A percentile compares a stretch with the other conserved stretches of the same genome.
phyloP scores from a whole-genome alignment of 1,284 basidiomycete genomes.

The Pseudozyma pruni region DNA sequence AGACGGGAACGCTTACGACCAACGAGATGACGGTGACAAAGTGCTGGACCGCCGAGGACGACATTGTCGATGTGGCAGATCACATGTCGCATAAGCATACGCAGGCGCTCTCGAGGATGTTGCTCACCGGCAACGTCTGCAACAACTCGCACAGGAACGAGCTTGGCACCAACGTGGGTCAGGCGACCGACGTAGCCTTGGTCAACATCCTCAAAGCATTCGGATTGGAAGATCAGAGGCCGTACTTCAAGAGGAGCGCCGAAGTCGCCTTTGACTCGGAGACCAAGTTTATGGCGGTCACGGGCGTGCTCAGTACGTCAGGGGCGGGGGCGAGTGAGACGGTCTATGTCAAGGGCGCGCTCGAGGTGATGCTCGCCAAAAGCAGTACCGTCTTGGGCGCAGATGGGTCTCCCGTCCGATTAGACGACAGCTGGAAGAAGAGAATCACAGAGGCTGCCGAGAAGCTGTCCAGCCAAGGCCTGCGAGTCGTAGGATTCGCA shows the following conservation, averaged over 20 bases:
- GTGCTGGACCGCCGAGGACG: conserved; percentile 85
- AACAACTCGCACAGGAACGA: conserved; percentile 76
- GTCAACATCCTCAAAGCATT: conserved; percentile 82
- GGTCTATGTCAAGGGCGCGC: conserved; percentile 91
- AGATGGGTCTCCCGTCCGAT: conserved; percentile 80
- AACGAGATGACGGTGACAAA: conserved; percentile 95
- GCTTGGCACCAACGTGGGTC: conserved; percentile 81
- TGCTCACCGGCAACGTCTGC: conserved; percentile 72
- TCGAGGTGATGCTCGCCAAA: conserved; percentile 84
- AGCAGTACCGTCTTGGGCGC: conserved; percentile 89
- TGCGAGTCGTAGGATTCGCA: conserved; percentile 90
- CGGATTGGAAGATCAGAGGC: conserved; percentile 77
- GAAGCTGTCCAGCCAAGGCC: conserved; percentile 78
- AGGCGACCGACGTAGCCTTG: conserved; percentile 92
- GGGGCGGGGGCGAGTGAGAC: conserved; percentile 73
- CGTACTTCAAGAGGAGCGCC: conserved; percentile 77
- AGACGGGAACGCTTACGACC: conserved; percentile 94
- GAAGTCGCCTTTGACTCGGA: conserved; percentile 94
- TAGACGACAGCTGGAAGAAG: conserved; percentile 77
- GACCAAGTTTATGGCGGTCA: conserved; percentile 89
- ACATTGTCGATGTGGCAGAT: conserved; percentile 73
- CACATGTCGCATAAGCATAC: conserved; percentile 58
- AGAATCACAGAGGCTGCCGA: conserved; percentile 79
- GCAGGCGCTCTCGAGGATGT: conserved; percentile 77
- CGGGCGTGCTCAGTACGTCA: conserved; percentile 70